phyloP scores from a whole-genome alignment of 208 protist species.

The Polymyxa betae region DNA sequence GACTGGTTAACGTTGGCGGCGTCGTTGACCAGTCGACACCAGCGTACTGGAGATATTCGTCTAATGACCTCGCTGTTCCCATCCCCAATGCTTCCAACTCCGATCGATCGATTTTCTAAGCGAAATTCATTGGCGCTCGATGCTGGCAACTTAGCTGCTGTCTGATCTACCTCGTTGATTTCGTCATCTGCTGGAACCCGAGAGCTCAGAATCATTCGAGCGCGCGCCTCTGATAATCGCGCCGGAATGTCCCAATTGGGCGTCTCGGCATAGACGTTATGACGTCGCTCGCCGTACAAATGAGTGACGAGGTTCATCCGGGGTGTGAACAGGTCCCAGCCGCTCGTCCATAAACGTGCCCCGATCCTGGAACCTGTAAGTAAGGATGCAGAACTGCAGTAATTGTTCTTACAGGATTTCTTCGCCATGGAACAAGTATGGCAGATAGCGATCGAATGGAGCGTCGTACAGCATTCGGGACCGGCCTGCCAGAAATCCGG shows the following conservation, averaged over 20 bases:
- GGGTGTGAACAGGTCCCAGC: conserved; percentile 46
- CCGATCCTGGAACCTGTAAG: background rate
- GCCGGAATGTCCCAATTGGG: background rate
- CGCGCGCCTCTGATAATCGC: background rate
- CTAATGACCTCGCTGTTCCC: background rate
- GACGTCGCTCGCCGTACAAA: conserved; percentile 5
- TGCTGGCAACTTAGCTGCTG: background rate
- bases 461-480: background rate
- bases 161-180: background rate
- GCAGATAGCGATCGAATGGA: conserved; percentile 30
- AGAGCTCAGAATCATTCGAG: background rate
- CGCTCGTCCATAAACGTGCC: conserved; percentile 12
- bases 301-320: conserved; percentile 38
- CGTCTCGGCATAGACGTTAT: background rate
- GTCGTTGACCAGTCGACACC: background rate
- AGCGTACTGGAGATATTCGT: conserved; percentile 24
- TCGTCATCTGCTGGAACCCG: background rate
- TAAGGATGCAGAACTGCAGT: background rate
- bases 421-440: conserved; percentile 48
- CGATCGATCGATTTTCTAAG: conserved; percentile 5
- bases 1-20: background rate
- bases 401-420: background rate
- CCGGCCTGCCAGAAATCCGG: background rate
- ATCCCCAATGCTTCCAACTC: conserved; percentile 23
- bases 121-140: background rate